A percentile compares a stretch with the other conserved stretches of the same genome.
These are phyloP conservation scores for Penicillium oxalicum DNA, from an alignment of 2,329 filamentous ascomycete species.

Conservation along the genomic window DNA sequence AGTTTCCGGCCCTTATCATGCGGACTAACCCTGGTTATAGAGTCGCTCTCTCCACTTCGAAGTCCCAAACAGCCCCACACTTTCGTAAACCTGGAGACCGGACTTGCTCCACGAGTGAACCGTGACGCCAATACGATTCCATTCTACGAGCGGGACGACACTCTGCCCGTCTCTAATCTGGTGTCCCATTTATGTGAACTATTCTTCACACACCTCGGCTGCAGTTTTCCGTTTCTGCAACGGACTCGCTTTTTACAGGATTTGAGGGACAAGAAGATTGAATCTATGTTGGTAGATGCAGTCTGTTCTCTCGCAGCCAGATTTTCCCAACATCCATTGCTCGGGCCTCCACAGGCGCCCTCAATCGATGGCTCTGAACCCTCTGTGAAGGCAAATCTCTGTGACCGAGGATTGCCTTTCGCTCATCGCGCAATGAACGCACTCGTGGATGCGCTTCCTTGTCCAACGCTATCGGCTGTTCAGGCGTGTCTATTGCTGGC, in stretches of 20 bases:
- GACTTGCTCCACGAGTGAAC: slow-evolving; percentile 23
- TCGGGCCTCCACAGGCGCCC: slow-evolving; percentile 48
- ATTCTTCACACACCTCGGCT: slow-evolving; percentile 77
- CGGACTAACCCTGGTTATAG: slow-evolving; percentile 12
- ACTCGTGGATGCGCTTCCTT: slow-evolving; percentile 75
- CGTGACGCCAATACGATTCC: slow-evolving; percentile 48
- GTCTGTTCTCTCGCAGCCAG: slow-evolving; percentile 76
- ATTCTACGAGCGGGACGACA: slow-evolving; percentile 68
- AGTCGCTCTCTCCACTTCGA: slow-evolving; percentile 32
- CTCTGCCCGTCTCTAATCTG: slow-evolving; percentile 64
- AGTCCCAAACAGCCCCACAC: slow-evolving; percentile 27
- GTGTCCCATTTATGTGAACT: slow-evolving; percentile 71
- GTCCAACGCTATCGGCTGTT: slow-evolving; percentile 74
- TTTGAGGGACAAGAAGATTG: slow-evolving; percentile 72
- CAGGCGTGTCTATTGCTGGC: slow-evolving; percentile 79
- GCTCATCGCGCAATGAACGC: slow-evolving; percentile 77
- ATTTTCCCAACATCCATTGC: slow-evolving; percentile 60
- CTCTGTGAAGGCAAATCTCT: slow-evolving; percentile 38
- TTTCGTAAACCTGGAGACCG: slow-evolving; percentile 13
- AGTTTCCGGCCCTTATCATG: too few relatives aligned
- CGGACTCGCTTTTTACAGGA: slow-evolving; percentile 66
- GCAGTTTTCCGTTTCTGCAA: slow-evolving; percentile 78
- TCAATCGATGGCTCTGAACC: slow-evolving; percentile 40
- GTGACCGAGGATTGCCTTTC: slow-evolving; percentile 70
- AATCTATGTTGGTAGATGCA: slow-evolving; percentile 79